A percentile compares a stretch with the other conserved stretches of the same genome.
These are phyloP conservation scores for Aphanoascus verrucosus DNA, from an alignment of 2,329 filamentous ascomycete species.

Conservation along the genomic window DNA sequence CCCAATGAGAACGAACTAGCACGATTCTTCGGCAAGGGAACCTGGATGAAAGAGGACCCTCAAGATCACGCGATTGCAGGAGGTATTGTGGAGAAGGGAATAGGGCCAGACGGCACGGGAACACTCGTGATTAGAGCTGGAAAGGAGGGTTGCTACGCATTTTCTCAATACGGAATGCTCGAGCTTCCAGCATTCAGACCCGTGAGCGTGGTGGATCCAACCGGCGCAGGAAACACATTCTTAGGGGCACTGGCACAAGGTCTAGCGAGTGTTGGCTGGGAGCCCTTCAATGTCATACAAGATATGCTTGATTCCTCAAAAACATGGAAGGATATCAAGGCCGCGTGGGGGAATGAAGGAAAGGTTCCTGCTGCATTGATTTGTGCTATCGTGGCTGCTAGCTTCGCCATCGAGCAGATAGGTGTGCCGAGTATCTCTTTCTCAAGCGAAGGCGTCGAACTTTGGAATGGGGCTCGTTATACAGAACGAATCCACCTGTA, in stretches of 20 bases:
- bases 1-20: slow-evolving; percentile 89
- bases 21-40: slow-evolving; percentile 59
- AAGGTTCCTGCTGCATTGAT: slow-evolving; percentile 55
- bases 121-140: slow-evolving; percentile 48
- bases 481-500: slow-evolving; percentile 37
- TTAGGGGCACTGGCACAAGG: slow-evolving; percentile 53
- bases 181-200: slow-evolving; percentile 73
- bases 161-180: slow-evolving; percentile 31
- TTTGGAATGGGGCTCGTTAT: slow-evolving; percentile 38
- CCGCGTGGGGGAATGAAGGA: slow-evolving; percentile 39
- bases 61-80: slow-evolving; percentile 26
- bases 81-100: slow-evolving; percentile 28
- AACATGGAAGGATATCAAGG: slow-evolving; percentile 39
- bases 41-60: slow-evolving; percentile 25
- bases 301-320: slow-evolving; percentile 39
- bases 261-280: slow-evolving; percentile 36
- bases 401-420: slow-evolving; percentile 90
- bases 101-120: slow-evolving; percentile 30
- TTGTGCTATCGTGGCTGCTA: slow-evolving; percentile 73
- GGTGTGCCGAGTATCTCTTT: slow-evolving; percentile 53
- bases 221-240: slow-evolving; percentile 88
- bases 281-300: slow-evolving; percentile 24
- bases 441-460: slow-evolving; percentile 26
- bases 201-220: slow-evolving; percentile 67
- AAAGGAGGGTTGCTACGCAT: slow-evolving; percentile 47